Evolutionary conservation across 2,329 filamentous ascomycete species (phyloP).

Genomic region (Fusarium denticulatum): DNA sequence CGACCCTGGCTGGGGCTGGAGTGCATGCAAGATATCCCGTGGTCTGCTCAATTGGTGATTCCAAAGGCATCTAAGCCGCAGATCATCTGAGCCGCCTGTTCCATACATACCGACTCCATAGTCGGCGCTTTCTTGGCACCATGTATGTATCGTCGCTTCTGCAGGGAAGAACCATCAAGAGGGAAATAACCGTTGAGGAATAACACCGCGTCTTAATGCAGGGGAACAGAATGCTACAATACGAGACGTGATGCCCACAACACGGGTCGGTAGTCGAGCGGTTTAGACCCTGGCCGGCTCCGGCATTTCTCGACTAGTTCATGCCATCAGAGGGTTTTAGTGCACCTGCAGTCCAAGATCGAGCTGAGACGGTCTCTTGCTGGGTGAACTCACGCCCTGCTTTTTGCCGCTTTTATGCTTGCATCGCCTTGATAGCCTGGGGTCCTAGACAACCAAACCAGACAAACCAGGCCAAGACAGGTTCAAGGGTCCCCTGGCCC

Average conservation of each 20-base stretch:
- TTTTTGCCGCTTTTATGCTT: conserved; percentile 8
- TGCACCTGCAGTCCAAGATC: conserved; percentile 23
- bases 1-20: background rate
- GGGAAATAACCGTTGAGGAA: background rate
- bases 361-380: conserved; percentile 19
- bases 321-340: conserved; percentile 15
- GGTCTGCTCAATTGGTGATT: conserved; percentile 33
- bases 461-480: background rate
- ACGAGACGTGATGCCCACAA: conserved; percentile 3
- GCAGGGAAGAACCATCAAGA: background rate
- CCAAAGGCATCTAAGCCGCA: conserved; percentile 23
- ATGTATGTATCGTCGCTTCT: background rate
- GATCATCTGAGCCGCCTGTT: conserved; percentile 30
- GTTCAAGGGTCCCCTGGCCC: conserved; percentile 21
- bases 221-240: conserved; percentile 10
- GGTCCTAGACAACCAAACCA: background rate
- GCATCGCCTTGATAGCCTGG: background rate
- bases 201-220: background rate
- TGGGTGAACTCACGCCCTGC: conserved; percentile 2
- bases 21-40: conserved; percentile 13
- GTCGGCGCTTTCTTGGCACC: background rate
- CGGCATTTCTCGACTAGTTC: conserved; percentile 32
- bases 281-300: conserved; percentile 20
- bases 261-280: conserved; percentile 7
- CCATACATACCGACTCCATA: conserved; percentile 12